Base-by-base conservation (phyloP, 805 yeast genomes). In the Monosporozyma aerobia region DNA sequence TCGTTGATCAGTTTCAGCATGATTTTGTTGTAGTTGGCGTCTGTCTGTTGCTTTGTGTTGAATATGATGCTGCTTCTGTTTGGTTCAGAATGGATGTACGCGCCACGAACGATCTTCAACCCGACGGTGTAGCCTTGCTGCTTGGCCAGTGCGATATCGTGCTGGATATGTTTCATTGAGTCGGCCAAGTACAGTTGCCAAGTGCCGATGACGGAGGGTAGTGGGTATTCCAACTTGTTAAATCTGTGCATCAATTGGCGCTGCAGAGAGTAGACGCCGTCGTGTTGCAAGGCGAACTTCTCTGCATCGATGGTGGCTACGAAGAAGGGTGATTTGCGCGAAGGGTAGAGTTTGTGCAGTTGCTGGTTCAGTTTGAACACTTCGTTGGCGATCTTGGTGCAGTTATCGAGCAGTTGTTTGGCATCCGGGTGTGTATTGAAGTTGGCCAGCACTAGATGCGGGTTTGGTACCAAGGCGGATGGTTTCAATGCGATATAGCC, bases 401-500 rank as follows among this genome's bases (percentile, higher is more conserved):
- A 87, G 60, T 85, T 85, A 3, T 73, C 74, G 19, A 87, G 79
- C 62, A 90, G 75, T 48, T 71, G 69, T 29, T 80, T 73, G 68
- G 86, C 85, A 23, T 50, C 53, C 1, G 47, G 23, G 39, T 79
- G 73, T 54, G 73, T 62, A 54, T 73, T 62, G 69, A 72, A 87
- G 71, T 87, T 75, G 54, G 76, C 73, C 62, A 90, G 75, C 9
- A 87, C 86, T 22, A 80, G 76, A 13, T 87, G 85, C 2, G 97
- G 95, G 66, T 87, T 78, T 39, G 78, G 74, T 54, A 87, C 81
- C 58, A 92, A 76, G 2, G 97, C 98, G 27, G 96, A 87, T 48
- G 98, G 97, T 72, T 90, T 90, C 63, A 90, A 74, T 2, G 96
- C 98, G 53, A 89, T 87, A 69, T 88, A 90, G 27, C 96, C 96